These are phyloP conservation scores for Phytophthora chlamydospora DNA, from an alignment of 352 stramenopile genomes.

Conservation along the genomic window DNA sequence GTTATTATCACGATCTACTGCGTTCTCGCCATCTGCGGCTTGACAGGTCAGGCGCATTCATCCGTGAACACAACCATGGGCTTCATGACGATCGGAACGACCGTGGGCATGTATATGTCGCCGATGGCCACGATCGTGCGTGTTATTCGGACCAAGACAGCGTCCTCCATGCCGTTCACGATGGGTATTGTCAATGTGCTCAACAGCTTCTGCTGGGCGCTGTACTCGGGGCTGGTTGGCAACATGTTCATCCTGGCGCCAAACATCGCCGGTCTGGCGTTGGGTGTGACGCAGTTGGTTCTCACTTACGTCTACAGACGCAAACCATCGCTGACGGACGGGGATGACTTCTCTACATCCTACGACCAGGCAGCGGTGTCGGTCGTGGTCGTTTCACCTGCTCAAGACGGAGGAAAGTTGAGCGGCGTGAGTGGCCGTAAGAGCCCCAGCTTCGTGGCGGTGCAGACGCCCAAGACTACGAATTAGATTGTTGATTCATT, in stretches of 20 bases:
- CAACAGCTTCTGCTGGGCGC: slow-evolving; percentile 55
- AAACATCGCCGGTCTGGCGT: slow-evolving; percentile 30
- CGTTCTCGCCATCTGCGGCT: slow-evolving; percentile 22
- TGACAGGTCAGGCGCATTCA: slow-evolving; percentile 16
- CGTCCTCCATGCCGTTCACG: slow-evolving; percentile 49
- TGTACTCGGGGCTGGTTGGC: slow-evolving; percentile 42
- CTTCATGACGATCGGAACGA: slow-evolving; percentile 43
- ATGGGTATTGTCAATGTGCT: slow-evolving; percentile 50
- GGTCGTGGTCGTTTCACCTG: slow-evolving; percentile 19
- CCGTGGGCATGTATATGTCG: slow-evolving; percentile 49
- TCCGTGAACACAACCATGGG: slow-evolving; percentile 35
- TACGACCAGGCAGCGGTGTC: slow-evolving; percentile 15
- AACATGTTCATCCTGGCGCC: slow-evolving; percentile 48
- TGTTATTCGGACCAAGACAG: slow-evolving; percentile 47
- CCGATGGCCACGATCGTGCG: slow-evolving; percentile 47
- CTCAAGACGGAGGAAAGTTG: slow-evolving; percentile 24
- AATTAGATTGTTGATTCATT: background rate
- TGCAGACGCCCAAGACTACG: slow-evolving; percentile 3
- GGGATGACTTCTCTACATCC: background rate
- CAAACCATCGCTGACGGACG: background rate
- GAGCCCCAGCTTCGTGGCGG: slow-evolving; percentile 21
- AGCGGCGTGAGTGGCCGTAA: slow-evolving; percentile 9
- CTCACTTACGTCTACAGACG: slow-evolving; percentile 53
- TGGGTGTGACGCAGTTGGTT: slow-evolving; percentile 39
- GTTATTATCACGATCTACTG: slow-evolving; percentile 22